Percentiles rank a stretch among this genome's conserved stretches.
Evolutionary conservation across 306 rosid genomes (phyloP).

Genomic region (Canavalia ensiformis): DNA sequence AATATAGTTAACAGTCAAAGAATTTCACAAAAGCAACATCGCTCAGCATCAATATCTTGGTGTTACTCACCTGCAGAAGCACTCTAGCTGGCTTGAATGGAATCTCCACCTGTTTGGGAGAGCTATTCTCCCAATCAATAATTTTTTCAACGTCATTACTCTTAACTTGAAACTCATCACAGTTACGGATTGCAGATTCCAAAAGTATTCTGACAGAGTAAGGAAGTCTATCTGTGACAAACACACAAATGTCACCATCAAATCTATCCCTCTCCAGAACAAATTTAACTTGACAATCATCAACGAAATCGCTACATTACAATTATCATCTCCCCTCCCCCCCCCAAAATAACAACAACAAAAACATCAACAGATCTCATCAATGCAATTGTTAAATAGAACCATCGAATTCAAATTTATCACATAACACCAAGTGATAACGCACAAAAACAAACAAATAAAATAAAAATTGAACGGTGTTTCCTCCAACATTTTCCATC

Average conservation of each 20-base stretch:
- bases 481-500: not conserved
- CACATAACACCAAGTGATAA: not conserved
- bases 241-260: slow-evolving; percentile 47
- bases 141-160: slow-evolving; percentile 85
- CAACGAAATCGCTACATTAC: not conserved
- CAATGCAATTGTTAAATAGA: slow-evolving; percentile 25
- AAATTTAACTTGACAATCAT: slow-evolving; percentile 23
- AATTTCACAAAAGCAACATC: not conserved
- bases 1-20: slow-evolving; percentile 3
- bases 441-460: not conserved
- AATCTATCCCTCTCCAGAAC: not conserved
- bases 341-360: not conserved
- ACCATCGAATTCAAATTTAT: not conserved
- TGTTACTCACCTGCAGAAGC: slow-evolving; percentile 80
- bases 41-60: not conserved
- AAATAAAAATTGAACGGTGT: not conserved
- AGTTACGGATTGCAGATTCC: slow-evolving; percentile 95
- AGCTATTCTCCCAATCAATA: slow-evolving; percentile 85
- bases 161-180: slow-evolving; percentile 95
- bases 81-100: slow-evolving; percentile 99
- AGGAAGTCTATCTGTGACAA: slow-evolving; percentile 80
- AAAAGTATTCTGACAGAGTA: slow-evolving; percentile 90
- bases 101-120: slow-evolving; percentile 91
- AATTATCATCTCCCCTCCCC: not conserved
- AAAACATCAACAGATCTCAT: slow-evolving; percentile 28